These are phyloP conservation scores for Candida vartiovaarae DNA, from an alignment of 805 yeast genomes.

Conservation along the genomic window DNA sequence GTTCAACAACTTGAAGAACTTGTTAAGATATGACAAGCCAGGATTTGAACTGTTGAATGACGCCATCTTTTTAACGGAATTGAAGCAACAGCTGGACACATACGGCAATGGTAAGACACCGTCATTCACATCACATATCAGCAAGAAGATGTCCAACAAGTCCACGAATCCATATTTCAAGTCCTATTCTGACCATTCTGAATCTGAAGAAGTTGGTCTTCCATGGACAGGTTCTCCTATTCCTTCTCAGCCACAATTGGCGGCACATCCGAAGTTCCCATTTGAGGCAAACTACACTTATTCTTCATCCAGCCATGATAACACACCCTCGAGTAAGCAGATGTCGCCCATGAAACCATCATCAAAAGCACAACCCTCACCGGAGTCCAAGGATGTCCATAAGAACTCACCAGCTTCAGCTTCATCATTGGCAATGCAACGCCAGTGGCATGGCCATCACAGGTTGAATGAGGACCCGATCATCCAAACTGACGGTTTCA, in stretches of 20 bases:
- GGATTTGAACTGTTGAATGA: slow-evolving; percentile 25
- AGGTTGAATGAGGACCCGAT: slow-evolving; percentile 11
- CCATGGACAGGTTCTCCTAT: slow-evolving; percentile 5
- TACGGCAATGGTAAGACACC: slow-evolving; percentile 14
- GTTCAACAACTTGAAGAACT: slow-evolving; percentile 32
- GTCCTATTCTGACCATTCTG: slow-evolving; percentile 3
- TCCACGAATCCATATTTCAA: slow-evolving; percentile 6
- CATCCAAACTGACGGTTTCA: slow-evolving; percentile 13
- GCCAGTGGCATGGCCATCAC: slow-evolving; percentile 13
- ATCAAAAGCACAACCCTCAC: neutral
- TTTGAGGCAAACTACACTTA: slow-evolving; percentile 8
- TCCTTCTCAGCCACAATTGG: slow-evolving; percentile 1
- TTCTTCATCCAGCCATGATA: slow-evolving; percentile 4
- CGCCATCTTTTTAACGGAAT: slow-evolving; percentile 21
- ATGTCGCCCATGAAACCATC: slow-evolving; percentile 3
- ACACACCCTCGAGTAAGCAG: slow-evolving; percentile 3
- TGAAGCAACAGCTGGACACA: slow-evolving; percentile 20
- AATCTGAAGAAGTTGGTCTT: neutral
- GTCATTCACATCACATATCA: slow-evolving; percentile 24
- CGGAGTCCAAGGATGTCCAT: too few species aligned
- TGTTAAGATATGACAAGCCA: slow-evolving; percentile 26
- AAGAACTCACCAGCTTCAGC: neutral
- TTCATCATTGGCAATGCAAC: neutral
- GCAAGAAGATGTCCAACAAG: slow-evolving; percentile 19
- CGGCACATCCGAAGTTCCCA: neutral